A percentile compares a stretch with the other conserved stretches of the same genome.
phyloP scores from a whole-genome alignment of 2,329 filamentous ascomycete species.

The Saccharata proteae region DNA sequence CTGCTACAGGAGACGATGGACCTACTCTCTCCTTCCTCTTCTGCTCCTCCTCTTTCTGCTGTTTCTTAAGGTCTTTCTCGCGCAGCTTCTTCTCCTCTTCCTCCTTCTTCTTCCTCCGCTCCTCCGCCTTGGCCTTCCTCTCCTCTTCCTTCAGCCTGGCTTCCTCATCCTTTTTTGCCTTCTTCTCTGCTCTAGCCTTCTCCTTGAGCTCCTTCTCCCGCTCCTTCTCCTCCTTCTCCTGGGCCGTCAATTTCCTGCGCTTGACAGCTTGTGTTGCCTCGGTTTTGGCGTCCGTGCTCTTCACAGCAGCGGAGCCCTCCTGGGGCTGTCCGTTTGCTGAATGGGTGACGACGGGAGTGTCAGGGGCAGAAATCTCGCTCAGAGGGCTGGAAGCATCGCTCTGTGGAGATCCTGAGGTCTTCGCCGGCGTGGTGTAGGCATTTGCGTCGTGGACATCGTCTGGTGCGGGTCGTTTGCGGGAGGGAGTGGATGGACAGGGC shows the following conservation, averaged over 20 bases:
- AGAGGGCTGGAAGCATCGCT: constrained; percentile 3
- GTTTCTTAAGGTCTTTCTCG: constrained; percentile 35
- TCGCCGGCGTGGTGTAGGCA: no score
- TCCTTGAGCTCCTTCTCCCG: constrained; percentile 27
- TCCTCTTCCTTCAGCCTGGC: constrained; percentile 15
- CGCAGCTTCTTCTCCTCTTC: constrained; percentile 31
- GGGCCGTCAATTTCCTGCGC: constrained; percentile 28
- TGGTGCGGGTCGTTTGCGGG: constrained; percentile 21
- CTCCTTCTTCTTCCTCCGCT: constrained; percentile 22
- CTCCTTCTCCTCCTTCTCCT: constrained; percentile 29
- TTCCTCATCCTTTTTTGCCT: constrained; percentile 21
- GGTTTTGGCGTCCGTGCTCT: not conserved
- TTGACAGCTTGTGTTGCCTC: constrained; percentile 24
- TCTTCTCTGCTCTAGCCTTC: constrained; percentile 24
- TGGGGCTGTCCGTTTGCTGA: no score
- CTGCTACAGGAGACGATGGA: constrained; percentile 11
- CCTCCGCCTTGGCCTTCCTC: constrained; percentile 19
- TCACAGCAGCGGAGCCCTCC: not conserved
- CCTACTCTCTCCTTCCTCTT: constrained; percentile 29
- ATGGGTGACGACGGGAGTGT: not conserved
- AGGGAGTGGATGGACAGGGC: constrained; percentile 11
- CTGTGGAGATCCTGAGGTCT: constrained; percentile 12
- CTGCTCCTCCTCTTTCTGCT: constrained; percentile 33
- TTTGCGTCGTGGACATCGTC: no score
- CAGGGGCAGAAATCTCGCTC: not conserved